phyloP scores from a whole-genome alignment of 345 rosid genomes.

The Brassica carinata region DNA sequence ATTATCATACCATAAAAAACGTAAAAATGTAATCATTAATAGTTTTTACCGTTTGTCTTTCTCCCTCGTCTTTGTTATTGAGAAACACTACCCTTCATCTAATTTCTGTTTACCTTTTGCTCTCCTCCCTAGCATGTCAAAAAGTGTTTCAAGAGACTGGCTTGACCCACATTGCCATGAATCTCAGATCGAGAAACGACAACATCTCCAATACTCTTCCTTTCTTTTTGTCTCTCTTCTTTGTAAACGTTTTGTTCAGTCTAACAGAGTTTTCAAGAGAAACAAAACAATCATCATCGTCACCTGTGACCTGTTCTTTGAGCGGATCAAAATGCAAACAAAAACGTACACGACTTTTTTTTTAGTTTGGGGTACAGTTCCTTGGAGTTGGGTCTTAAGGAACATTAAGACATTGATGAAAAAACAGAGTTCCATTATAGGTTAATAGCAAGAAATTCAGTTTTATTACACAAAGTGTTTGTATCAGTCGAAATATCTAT shows the following conservation, averaged over 20 bases:
- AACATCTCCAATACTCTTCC: background rate
- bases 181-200: conserved; percentile 68
- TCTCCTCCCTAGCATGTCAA: conserved; percentile 41
- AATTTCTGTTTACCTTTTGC: no score
- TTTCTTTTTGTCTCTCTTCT: background rate
- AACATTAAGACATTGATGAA: background rate
- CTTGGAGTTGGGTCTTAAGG: background rate
- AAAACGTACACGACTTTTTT: background rate
- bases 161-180: conserved; percentile 94
- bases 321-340: background rate
- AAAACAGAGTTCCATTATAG: background rate
- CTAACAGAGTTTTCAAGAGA: background rate
- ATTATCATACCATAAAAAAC: no score
- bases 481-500: background rate
- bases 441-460: background rate
- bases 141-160: conserved; percentile 75
- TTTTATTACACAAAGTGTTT: background rate
- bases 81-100: no score
- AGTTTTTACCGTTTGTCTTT: no score
- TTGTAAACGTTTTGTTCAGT: conserved; percentile 18
- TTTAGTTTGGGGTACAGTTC: background rate
- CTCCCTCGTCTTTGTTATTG: no score
- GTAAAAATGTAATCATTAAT: no score
- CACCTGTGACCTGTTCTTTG: background rate
- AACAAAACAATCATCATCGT: background rate